Evolutionary conservation across 2,329 filamentous ascomycete species (phyloP), one percentile per base, ranked within the genome.

Genomic region (Pseudogymnoascus destructans): DNA sequence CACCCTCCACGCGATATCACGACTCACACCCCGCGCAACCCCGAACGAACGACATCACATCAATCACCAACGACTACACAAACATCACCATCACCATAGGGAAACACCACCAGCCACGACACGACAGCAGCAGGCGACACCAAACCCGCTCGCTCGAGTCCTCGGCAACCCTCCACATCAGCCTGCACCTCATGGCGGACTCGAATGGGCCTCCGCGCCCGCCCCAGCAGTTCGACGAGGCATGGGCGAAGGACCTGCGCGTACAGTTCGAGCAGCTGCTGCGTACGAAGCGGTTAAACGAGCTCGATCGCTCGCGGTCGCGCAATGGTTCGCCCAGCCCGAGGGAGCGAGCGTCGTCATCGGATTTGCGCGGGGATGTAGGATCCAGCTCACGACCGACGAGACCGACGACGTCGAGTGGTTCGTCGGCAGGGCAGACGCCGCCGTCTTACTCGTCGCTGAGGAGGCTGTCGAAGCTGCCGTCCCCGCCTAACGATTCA

Each of bases 211-310:
- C 54, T 35, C 58, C 60, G 38, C 65, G 40, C 27, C 25, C 63
- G 56, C 58, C 61, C 35, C 57, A 55, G 32, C 63, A 68, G 9
- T 66, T 81, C 66, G 85, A 85, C 68, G 86, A 90, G 68, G 79
- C 80, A 67, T 88, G 85, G 83, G 89, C 90, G 23, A 79, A 82
- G 66, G 87, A 90, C 60, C 75, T 97, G 66, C 85, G 87, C 57
- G 75, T 86, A 66, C 86, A 89, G 68, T 96, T 96, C 71, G 89
- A 95, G 70, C 86, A 90, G 63, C 76, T 95, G 61, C 78, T 97
- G 68, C 86, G 88, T 70, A 89, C 87, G 59, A 91, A 88, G 75
- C 82, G 90, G 71, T 83, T 95, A 77, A 91, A 89, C 70, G 87
- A 91, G 63, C 78, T 96, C 56, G 83, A 86, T 66, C 75, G 77